Percentiles rank a stretch among this genome's conserved stretches.
Conservation (phyloP, 305 asterid genomes). For the Fraxinus xanthoxyloides region DNA sequence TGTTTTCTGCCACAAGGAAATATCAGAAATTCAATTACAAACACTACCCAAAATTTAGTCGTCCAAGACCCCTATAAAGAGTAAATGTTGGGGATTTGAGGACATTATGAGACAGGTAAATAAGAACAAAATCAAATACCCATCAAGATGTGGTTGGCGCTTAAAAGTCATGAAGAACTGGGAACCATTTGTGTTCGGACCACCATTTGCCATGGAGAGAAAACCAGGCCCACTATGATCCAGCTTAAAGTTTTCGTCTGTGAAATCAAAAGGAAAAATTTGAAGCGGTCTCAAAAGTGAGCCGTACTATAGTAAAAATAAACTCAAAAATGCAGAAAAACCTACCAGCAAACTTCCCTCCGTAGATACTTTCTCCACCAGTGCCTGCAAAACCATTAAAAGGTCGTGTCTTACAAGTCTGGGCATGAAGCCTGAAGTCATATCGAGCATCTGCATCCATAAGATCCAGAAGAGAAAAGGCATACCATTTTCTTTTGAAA, state of each 20-base stretch:
- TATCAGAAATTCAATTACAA: conserved; percentile 3
- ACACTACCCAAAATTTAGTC: conserved; percentile 8
- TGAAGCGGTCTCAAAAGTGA: conserved; percentile 7
- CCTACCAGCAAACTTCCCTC: conserved; percentile 89
- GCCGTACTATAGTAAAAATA: conserved; percentile 16
- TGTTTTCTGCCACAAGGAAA: conserved; percentile 64
- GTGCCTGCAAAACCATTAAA: conserved; percentile 98
- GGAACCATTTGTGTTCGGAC: conserved; percentile 95
- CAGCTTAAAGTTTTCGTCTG: conserved; percentile 91
- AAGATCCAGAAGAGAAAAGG: conserved; percentile 49
- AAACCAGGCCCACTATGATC: conserved; percentile 70
- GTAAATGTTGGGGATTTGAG: background rate
- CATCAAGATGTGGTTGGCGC: conserved; percentile 91
- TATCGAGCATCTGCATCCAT: conserved; percentile 53
- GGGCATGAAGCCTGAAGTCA: conserved; percentile 63
- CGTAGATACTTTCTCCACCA: conserved; percentile 98
- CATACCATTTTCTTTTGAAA: conserved; percentile 96
- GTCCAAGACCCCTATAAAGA: background rate
- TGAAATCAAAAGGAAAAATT: conserved; percentile 7
- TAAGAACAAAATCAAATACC: conserved; percentile 47
- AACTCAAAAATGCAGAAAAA: conserved; percentile 18
- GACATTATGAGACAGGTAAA: background rate
- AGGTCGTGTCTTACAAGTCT: conserved; percentile 67
- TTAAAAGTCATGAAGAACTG: conserved; percentile 88
- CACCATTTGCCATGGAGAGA: conserved; percentile 97